Evolutionary conservation across 2,329 filamentous ascomycete genomes (phyloP), one percentile per base, ranked within the genome.

Genomic region (Rachicladosporium sp.): DNA sequence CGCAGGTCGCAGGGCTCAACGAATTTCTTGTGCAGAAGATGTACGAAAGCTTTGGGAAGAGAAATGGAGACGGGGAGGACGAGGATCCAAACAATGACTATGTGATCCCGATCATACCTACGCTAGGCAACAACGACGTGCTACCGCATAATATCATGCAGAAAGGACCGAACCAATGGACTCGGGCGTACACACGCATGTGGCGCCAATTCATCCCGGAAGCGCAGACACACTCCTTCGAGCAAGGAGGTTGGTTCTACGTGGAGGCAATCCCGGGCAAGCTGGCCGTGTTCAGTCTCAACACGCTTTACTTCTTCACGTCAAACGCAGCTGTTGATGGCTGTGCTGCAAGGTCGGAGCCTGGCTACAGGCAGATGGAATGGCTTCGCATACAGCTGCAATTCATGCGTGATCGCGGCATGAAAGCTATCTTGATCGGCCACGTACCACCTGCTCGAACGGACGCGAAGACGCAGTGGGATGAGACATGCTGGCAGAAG

Each of bases 401-500:
- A 53, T 76, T 85, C 47, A 67, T 96, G 59, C 82, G 91, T 37
- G 70, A 80, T 23, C 77, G 85, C 38, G 80, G 83, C 33, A 86
- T 95, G 78, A 96, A 96, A 64, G 91, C 82, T 10, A 94, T 98
- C 38, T 64, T 98, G 38, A 93, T 84, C 51, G 89, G 91, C 2
- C 91, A 98, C 60, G 87, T 98, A 3, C 88, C 91, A 1, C 91
- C 91, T 0, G 89, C 88, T 1, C 73, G 88, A 45, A 91, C 88
- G 1, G 72, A 77, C 29, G 81, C 78, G 62, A 96, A 96, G 68
- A 74, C 77, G 53, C 78, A 77, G 45, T 98, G 91, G 91, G 87
- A 95, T 49, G 89, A 96, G 67, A 87, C 83, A 0, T 98, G 91
- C 64, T 98, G 89, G 88, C 89, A 95, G 59, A 95, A 93, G 58